phyloP scores from a whole-genome alignment of 345 rosid species.

The Microthlaspi erraticum region DNA sequence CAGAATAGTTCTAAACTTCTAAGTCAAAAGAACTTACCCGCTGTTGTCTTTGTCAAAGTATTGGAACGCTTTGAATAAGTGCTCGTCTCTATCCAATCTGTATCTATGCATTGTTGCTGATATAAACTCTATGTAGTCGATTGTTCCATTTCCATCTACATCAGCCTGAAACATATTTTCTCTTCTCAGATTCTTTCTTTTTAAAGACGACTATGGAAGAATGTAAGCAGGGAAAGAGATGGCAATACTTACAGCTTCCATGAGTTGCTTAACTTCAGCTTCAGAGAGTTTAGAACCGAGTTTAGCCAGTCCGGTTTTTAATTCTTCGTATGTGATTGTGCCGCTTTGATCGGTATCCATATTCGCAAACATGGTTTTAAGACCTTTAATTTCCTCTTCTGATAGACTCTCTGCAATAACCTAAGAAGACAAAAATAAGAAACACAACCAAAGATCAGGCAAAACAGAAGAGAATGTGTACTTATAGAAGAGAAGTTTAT shows the following conservation, averaged over 20 bases:
- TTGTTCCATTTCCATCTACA: conserved; percentile 90
- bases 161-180: conserved; percentile 53
- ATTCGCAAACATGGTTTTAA: conserved; percentile 72
- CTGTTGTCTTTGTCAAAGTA: conserved; percentile 79
- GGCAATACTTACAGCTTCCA: conserved; percentile 75
- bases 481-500: conserved; percentile 4
- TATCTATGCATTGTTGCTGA: conserved; percentile 81
- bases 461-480: neutral
- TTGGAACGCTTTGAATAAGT: conserved; percentile 76
- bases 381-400: conserved; percentile 77
- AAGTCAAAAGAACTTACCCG: conserved; percentile 49
- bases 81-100: conserved; percentile 69
- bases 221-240: neutral
- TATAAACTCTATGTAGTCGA: conserved; percentile 82
- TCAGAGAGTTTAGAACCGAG: conserved; percentile 80
- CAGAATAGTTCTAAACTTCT: neutral
- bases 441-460: neutral
- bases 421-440: conserved; percentile 42
- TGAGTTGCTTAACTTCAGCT: conserved; percentile 77
- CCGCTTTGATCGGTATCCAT: conserved; percentile 89
- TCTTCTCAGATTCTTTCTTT: neutral
- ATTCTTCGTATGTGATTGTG: conserved; percentile 78
- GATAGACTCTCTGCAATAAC: conserved; percentile 80
- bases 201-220: no score
- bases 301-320: conserved; percentile 65